phyloP scores from a whole-genome alignment of 768 basidiomycete genomes.

The Kwoniella heveanensis region DNA sequence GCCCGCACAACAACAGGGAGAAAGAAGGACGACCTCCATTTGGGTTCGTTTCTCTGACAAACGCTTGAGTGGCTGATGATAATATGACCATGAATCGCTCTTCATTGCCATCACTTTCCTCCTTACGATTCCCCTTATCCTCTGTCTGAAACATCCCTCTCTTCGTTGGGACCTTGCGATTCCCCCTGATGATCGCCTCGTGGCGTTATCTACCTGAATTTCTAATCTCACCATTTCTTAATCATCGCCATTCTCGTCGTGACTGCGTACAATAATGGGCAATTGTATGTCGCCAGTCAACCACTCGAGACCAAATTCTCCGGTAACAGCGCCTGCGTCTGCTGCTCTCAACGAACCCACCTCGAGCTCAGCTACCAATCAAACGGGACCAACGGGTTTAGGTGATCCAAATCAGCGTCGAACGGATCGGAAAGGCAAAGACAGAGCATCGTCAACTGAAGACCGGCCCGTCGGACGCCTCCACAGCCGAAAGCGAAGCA shows the following conservation, averaged over 20 bases:
- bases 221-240: not conserved
- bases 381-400: not conserved
- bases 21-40: too few species aligned
- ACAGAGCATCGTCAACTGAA: not conserved
- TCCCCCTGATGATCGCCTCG: not conserved
- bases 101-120: not conserved
- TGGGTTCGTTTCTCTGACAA: not conserved
- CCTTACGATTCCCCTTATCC: not conserved
- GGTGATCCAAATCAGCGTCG: not conserved
- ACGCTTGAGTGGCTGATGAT: not conserved
- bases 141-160: not conserved
- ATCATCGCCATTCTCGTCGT: not conserved
- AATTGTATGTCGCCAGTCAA: constrained; percentile 20
- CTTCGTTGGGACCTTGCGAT: not conserved
- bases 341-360: not conserved
- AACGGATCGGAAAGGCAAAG: constrained; percentile 2
- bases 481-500: not conserved
- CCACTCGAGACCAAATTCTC: constrained; percentile 3
- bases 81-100: not conserved
- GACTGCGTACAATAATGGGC: constrained; percentile 7
- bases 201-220: not conserved
- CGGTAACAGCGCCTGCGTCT: not conserved
- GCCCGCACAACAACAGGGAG: too few species aligned
- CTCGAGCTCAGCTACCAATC: not conserved
- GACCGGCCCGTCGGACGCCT: not conserved